Evolutionary conservation across 1,284 basidiomycete species (phyloP), one percentile per base, ranked within the genome.

Genomic region (Ustilago shanxiensis): DNA sequence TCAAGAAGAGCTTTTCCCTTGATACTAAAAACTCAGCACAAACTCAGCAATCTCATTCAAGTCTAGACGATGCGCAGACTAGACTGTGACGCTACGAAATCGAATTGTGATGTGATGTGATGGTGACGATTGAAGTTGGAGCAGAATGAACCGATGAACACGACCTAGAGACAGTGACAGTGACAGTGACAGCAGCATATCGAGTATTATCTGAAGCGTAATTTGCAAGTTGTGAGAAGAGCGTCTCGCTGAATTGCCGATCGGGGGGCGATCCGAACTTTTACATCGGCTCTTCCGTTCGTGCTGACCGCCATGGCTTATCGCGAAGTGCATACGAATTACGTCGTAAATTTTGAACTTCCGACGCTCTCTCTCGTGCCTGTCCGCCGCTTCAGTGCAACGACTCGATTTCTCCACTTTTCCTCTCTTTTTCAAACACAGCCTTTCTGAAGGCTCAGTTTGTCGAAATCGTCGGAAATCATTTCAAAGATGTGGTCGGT

Each of bases 381-480:
- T n/a, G n/a, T n/a, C n/a, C n/a, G n/a, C n/a, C n/a, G n/a, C n/a
- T n/a, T n/a, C n/a, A n/a, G n/a, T n/a, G n/a, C n/a, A n/a, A n/a
- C n/a, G n/a, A n/a, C n/a, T n/a, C n/a, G 29, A 52, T 20, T 33
- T 3, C 16, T 33, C 14, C 8, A 6, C 41, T 20, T n/a, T 44
- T 20, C 20, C 20, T n/a, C 41, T 16, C n/a, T 44, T n/a, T 44
- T n/a, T 44, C 18, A 11, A 22, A 60, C 59, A 60, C 60, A 61
- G 59, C 59, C 59, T 35, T 52, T 11, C n/a, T 45, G 18, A 45
- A 16, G 39, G 54, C 53, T 53, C 31, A 53, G 52, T n/a, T 14
- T 3, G n/a, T 33, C 29, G 52, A 35, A 37, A 37, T 14, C 6
- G 9, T 16, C 13, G 37, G n/a, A n/a, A n/a, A n/a, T n/a, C 22